Evolutionary conservation across 1,284 basidiomycete genomes (phyloP), one percentile per base, ranked within the genome.

Genomic region (Cryptococcus sp.): DNA sequence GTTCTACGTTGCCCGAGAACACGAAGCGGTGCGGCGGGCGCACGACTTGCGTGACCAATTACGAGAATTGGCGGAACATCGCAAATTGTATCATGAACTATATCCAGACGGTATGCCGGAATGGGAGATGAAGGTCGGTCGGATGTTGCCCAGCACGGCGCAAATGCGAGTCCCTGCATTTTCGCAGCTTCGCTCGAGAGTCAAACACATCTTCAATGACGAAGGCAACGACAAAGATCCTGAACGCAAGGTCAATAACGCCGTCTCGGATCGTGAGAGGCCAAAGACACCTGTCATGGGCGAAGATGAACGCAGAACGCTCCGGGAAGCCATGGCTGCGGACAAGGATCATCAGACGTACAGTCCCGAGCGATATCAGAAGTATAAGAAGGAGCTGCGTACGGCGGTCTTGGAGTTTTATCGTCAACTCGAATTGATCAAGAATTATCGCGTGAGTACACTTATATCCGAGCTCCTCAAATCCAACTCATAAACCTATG

Each of bases 361-460:
- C 55, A 85, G 90, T 70, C 91, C 90, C 0, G 89, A 89, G 53
- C 85, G 88, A 55, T 97, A 95, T 78, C 81, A 85, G 45, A 82
- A 85, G 50, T 91, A 93, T 38, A 92, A 89, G 78, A 88, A 87
- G 75, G 87, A 86, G 68, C 81, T 97, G 56, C 88, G 89, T 72
- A 86, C 85, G 51, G 93, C 93, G 1, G 84, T 92, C 2, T 67
- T 88, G 55, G 93, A 96, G 71, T 90, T 90, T 75, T 94, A 96
- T 79, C 85, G 88, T 84, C 88, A 74, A 43, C 59, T 72, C 20
- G 91, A 96, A 73, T 79, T 88, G 47, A 80, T 97, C 57, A 90
- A 91, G 65, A 93, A 93, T 71, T 94, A 91, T 76, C 83, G 90
- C 40, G 90, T 90, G 68, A 59, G 87, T 80, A 4, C n/a, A 35